Conservation (phyloP, 345 rosid genomes). For the Citrus cavaleriei region DNA sequence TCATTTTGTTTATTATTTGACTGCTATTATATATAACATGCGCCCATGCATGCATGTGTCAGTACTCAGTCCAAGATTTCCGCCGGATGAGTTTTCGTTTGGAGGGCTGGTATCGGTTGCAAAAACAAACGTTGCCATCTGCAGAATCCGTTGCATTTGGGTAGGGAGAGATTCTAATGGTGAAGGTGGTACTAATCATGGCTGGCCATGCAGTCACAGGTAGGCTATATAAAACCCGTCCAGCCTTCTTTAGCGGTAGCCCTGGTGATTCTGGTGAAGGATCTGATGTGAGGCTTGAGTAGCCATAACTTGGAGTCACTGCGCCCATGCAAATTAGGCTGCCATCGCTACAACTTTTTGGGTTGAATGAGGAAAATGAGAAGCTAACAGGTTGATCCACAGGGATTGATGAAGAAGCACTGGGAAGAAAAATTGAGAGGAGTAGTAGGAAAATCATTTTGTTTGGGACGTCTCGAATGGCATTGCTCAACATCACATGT, state of each 20-base stretch:
- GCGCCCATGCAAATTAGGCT: conserved; percentile 30
- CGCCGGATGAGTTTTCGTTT: too few species aligned
- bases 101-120: neutral
- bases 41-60: too few species aligned
- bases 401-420: conserved; percentile 6
- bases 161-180: neutral
- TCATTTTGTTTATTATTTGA: too few species aligned
- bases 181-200: neutral
- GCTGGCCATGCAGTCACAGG: neutral
- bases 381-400: neutral
- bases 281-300: conserved; percentile 26
- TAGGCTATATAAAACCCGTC: neutral
- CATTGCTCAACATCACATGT: too few species aligned
- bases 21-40: too few species aligned
- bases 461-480: too few species aligned
- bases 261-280: neutral
- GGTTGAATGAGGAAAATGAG: conserved; percentile 21
- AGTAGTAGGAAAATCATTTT: too few species aligned
- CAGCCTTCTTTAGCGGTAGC: neutral
- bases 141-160: neutral
- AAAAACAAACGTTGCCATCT: neutral
- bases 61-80: too few species aligned
- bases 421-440: neutral
- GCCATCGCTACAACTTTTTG: conserved; percentile 16
- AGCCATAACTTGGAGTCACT: conserved; percentile 4